Evolutionary conservation across 2,329 filamentous ascomycete genomes (phyloP).

Genomic region (Esteya vermicola): DNA sequence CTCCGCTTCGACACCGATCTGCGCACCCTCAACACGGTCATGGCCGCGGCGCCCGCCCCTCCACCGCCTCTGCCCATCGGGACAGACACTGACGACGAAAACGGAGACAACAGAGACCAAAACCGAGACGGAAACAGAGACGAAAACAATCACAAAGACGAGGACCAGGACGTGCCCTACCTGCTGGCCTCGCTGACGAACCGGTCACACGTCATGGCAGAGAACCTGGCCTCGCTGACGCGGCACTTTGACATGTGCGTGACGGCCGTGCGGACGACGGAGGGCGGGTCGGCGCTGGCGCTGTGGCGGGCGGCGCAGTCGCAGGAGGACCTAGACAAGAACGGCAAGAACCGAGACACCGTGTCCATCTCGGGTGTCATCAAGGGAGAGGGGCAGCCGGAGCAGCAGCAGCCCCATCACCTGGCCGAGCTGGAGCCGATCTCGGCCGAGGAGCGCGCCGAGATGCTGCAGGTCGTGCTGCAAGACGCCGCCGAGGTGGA

Average conservation of each 20-base stretch:
- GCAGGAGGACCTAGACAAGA: conserved; percentile 16
- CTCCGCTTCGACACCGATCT: conserved; percentile 63
- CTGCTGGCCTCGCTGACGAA: conserved; percentile 51
- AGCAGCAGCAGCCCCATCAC: too few relatives aligned
- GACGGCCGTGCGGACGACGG: conserved; percentile 78
- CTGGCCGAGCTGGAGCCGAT: conserved; percentile 48
- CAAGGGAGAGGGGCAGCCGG: conserved; percentile 32
- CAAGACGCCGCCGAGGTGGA: conserved; percentile 55
- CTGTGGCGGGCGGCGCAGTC: conserved; percentile 45
- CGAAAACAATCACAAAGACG: too few relatives aligned
- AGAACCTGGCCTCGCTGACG: conserved; percentile 65
- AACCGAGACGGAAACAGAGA: too few relatives aligned
- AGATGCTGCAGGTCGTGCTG: conserved; percentile 71
- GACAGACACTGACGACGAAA: conserved; percentile 2
- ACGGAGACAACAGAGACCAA: conserved; percentile 11
- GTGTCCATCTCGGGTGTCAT: conserved; percentile 56
- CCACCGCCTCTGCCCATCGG: not conserved
- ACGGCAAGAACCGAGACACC: conserved; percentile 16
- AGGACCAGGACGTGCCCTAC: conserved; percentile 26
- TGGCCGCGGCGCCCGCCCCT: conserved; percentile 23
- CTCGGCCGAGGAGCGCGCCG: conserved; percentile 58
- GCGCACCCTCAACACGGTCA: conserved; percentile 44
- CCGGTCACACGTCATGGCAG: conserved; percentile 71
- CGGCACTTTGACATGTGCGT: conserved; percentile 89
- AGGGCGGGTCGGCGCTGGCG: conserved; percentile 59